Percentiles rank a stretch among this genome's conserved stretches.
Conservation (phyloP, 129 eudicot genomes). For the Saussurea involucrata region DNA sequence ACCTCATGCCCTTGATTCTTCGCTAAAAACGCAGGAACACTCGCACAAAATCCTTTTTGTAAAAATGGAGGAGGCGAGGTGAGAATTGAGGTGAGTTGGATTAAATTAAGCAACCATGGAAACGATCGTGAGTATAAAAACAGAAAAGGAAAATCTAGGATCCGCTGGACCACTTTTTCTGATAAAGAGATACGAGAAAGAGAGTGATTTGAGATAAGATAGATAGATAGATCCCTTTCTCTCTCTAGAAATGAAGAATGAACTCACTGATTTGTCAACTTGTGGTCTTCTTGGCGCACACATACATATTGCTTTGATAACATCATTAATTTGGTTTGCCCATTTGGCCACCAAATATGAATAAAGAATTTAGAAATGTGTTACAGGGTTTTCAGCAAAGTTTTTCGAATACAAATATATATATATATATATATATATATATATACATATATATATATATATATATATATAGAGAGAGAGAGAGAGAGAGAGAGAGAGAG, state of each 20-base stretch:
- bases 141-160: slow-evolving; percentile 19
- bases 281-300: slow-evolving; percentile 32
- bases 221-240: slow-evolving; percentile 16
- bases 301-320: slow-evolving; percentile 34
- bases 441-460: neutral
- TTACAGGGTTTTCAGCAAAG: slow-evolving; percentile 39
- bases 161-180: slow-evolving; percentile 45
- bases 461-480: too few relatives aligned
- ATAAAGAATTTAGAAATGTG: slow-evolving; percentile 18
- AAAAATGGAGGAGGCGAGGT: slow-evolving; percentile 1
- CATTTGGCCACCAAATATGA: slow-evolving; percentile 39
- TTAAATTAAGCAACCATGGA: slow-evolving; percentile 5
- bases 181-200: slow-evolving; percentile 34
- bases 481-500: too few relatives aligned
- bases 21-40: slow-evolving; percentile 4
- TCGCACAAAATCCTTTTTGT: slow-evolving; percentile 3
- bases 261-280: slow-evolving; percentile 55
- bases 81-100: slow-evolving; percentile 24
- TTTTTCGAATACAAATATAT: neutral
- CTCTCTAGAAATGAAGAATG: slow-evolving; percentile 34
- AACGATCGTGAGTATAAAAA: neutral
- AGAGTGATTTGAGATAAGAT: slow-evolving; percentile 49
- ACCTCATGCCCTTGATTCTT: slow-evolving; percentile 31
- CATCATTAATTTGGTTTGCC: slow-evolving; percentile 43
- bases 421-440: too few relatives aligned